Evolutionary conservation across 2,329 filamentous ascomycete genomes (phyloP).

Genomic region (Pseudogymnoascus verrucosus): DNA sequence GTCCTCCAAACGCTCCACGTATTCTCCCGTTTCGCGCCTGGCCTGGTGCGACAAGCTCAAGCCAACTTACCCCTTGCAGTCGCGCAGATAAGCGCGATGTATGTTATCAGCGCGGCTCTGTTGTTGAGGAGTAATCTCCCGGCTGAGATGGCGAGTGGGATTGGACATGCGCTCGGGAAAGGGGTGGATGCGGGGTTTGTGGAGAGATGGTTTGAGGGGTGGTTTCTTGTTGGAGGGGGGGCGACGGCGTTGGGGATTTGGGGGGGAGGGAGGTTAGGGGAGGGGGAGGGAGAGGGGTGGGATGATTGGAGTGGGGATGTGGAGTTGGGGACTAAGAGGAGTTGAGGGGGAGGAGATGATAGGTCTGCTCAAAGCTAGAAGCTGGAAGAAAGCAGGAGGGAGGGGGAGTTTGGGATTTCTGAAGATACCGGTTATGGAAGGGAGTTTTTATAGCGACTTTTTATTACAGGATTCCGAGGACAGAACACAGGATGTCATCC

Average conservation of each 20-base stretch:
- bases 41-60: slow-evolving; percentile 59
- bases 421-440: neutral
- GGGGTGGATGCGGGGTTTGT: slow-evolving; percentile 63
- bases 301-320: slow-evolving; percentile 53
- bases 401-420: neutral
- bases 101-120: slow-evolving; percentile 74
- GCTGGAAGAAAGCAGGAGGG: too few relatives aligned
- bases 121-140: slow-evolving; percentile 73
- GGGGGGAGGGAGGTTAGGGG: too few relatives aligned
- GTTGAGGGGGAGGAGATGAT: slow-evolving; percentile 44
- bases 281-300: slow-evolving; percentile 54
- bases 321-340: slow-evolving; percentile 65
- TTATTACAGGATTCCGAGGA: neutral
- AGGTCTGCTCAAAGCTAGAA: neutral
- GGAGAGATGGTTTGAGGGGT: slow-evolving; percentile 80
- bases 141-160: slow-evolving; percentile 65
- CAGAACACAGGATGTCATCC: neutral
- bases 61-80: slow-evolving; percentile 73
- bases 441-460: neutral
- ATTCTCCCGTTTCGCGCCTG: slow-evolving; percentile 69
- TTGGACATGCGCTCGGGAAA: slow-evolving; percentile 69
- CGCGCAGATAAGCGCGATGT: slow-evolving; percentile 73
- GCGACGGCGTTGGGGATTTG: slow-evolving; percentile 57
- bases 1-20: slow-evolving; percentile 80
- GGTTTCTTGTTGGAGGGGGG: slow-evolving; percentile 65